Base-by-base conservation (phyloP, 148 eudicot genomes). In the Drosera capensis region DNA sequence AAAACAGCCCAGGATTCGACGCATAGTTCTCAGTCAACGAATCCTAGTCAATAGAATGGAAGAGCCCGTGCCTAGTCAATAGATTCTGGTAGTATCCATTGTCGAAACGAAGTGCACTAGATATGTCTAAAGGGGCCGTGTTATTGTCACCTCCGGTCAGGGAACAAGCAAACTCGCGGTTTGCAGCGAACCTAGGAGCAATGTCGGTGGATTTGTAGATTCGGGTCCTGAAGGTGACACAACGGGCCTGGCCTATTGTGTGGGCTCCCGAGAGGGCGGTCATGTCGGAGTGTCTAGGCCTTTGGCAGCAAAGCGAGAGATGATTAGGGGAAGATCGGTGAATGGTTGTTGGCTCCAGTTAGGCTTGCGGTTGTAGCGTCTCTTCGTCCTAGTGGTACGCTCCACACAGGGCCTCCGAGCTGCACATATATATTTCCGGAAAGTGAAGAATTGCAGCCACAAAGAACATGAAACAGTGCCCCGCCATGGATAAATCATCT, bases 361-460 rank as follows among this genome's bases (percentile, higher is more conserved):
- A 17, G 60, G 61, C 62, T 77, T 0, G 84, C 79, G 15, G 79
- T 73, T 31, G 45, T 73, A 14, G 79, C 57, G 39, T 78, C 84
- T 40, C 80, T 58, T 41, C 84, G 46, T 14, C 84, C 80, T 1
- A 78, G 59, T 8, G 54, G 62, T 1, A 78, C 84, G 13, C 28
- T 14, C 84, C 84, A 78, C 49, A 71, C 15, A 8, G 84, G 80
- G n/a, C 84, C 84, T 60, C 80, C 77, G 37, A 70, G 40, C 74
- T 73, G 45, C 45, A 44, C 7, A 13, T 14, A 8, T 8, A 28
- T 14, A 3, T 29, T 5, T 5, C 7, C 35, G 35, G 35, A 29
- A 12, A 29, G 35, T 29, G 7, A 29, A 29, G 35, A n/a, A 29
- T n/a, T n/a, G n/a, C n/a, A n/a, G n/a, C n/a, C n/a, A n/a, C n/a